phyloP scores from a whole-genome alignment of 2,329 filamentous ascomycete species.

The Phoma sp. region DNA sequence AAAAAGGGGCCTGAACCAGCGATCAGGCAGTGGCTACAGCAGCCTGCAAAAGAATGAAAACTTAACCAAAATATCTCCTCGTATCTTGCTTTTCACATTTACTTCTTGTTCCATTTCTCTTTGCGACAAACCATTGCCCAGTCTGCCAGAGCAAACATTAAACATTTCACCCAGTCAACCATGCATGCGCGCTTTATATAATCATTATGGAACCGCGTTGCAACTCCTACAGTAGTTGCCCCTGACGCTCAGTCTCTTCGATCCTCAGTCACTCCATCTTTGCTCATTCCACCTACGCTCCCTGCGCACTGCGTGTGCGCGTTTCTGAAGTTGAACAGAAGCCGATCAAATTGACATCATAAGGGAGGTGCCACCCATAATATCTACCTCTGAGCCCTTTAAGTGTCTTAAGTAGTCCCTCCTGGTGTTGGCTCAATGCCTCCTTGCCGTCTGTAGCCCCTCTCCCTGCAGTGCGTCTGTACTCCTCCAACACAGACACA shows the following conservation, averaged over 20 bases:
- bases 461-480: background rate
- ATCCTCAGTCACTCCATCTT: background rate
- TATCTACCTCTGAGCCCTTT: background rate
- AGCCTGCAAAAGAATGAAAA: slow-evolving; percentile 25
- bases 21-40: slow-evolving; percentile 18
- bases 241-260: background rate
- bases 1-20: background rate
- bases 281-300: background rate
- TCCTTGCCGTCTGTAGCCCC: background rate
- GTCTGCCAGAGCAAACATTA: background rate
- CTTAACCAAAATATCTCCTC: slow-evolving; percentile 8
- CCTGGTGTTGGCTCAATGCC: background rate
- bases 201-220: background rate
- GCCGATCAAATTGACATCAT: background rate
- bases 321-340: too few species aligned
- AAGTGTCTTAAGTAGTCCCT: background rate
- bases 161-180: background rate
- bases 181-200: background rate
- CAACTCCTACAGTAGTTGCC: background rate
- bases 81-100: background rate
- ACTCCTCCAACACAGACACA: too few species aligned
- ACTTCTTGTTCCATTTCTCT: background rate
- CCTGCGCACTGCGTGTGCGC: background rate
- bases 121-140: background rate
- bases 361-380: too few species aligned